Base-by-base conservation (phyloP, 768 basidiomycete genomes). In the Psilocybe cyanescens region DNA sequence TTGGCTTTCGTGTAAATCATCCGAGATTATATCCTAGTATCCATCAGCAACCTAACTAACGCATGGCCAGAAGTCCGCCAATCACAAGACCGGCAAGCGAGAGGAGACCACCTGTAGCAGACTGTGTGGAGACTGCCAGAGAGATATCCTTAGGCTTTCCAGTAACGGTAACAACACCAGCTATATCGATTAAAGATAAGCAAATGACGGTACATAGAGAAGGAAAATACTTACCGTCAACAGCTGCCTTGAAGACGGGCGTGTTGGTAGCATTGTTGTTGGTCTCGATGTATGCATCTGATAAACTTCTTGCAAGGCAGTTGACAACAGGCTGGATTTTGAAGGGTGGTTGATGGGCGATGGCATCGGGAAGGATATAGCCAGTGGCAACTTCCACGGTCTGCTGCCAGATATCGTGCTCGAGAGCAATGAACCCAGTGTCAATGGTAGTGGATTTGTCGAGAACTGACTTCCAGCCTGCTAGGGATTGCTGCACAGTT, bases 401-500 rank as follows among this genome's bases (percentile, higher is more conserved):
- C 72, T 94, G 89, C 74, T 89, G 86, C 80, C 92, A 95, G 35
- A 94, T 81, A 74, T 95, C 94, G 71, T 92, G 90, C 73, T 92
- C 91, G 39, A 97, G 82, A 54, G 93, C 90, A 67, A 97, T 93
- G 81, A 97, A 97, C 11, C 95, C 95, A n/a, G 74, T 84, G 67
- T 81, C 63, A 57, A 91, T 77, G 29, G 73, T 68, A 2, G 85
- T 75, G 8, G 83, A 88, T 67, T 88, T 89, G 49, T 74, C 74
- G 46, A 94, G 76, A 75, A 95, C 94, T 63, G 76, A 76, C 65
- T 92, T 78, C 85, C 93, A 94, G 75, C 89, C 88, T 61, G 80
- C 75, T 12, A 90, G 74, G n/a, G 90, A 90, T 64, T 88, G 81
- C 29, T 79, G 71, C 4, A 87, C 86, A 8, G 77, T 78, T 37